Percentiles rank a stretch among this genome's conserved stretches.
These are phyloP conservation scores for Wallacemonas sp. DNA, from an alignment of 208 protist genomes.

Conservation along the genomic window DNA sequence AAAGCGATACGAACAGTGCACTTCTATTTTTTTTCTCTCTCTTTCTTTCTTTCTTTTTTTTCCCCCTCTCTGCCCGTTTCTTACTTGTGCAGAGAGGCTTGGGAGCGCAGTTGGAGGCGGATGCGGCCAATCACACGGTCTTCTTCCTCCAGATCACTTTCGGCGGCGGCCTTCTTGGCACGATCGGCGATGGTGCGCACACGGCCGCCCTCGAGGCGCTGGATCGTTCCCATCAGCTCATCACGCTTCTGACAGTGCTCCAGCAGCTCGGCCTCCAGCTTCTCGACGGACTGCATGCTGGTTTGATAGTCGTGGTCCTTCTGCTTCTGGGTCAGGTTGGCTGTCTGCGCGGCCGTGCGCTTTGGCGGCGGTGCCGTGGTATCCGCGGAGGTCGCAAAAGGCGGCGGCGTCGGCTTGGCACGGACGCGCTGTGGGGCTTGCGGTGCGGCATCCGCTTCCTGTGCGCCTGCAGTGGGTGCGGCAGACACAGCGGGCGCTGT, in stretches of 20 bases:
- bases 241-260: slow-evolving; percentile 56
- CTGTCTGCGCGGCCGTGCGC: slow-evolving; percentile 21
- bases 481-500: not conserved
- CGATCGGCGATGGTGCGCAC: slow-evolving; percentile 53
- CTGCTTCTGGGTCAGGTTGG: slow-evolving; percentile 30
- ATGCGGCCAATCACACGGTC: slow-evolving; percentile 60
- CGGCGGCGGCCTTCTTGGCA: slow-evolving; percentile 42
- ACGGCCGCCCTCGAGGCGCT: slow-evolving; percentile 57
- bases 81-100: slow-evolving; percentile 21
- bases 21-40: not conserved
- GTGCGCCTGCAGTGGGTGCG: too few species aligned
- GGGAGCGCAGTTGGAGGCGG: slow-evolving; percentile 49
- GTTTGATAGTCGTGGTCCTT: slow-evolving; percentile 16
- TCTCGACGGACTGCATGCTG: slow-evolving; percentile 24
- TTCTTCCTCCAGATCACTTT: slow-evolving; percentile 42
- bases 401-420: not conserved
- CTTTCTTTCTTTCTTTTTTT: slow-evolving; percentile 5
- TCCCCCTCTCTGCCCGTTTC: not conserved
- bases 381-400: not conserved
- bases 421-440: not conserved
- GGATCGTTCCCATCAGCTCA: slow-evolving; percentile 48
- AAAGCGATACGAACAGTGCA: slow-evolving; percentile 9
- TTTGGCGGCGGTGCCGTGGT: not conserved
- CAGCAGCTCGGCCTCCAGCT: slow-evolving; percentile 58
- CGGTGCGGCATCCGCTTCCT: not conserved